Conservation (phyloP, 2,329 filamentous ascomycete genomes). For the Colletotrichum sp. region DNA sequence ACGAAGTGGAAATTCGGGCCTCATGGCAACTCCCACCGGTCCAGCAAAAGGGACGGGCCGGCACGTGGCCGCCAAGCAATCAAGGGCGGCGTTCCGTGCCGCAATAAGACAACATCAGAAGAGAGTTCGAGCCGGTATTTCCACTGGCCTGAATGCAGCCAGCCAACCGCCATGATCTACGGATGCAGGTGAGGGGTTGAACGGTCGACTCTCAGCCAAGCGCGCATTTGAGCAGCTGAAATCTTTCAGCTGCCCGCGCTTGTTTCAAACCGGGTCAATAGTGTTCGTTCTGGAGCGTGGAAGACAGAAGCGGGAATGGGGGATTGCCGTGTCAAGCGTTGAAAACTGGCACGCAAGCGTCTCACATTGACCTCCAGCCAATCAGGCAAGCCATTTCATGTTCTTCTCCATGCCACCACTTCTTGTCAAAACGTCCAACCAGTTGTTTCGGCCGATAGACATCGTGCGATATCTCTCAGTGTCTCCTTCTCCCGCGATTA, state of each 20-base stretch:
- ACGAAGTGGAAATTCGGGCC: fast-evolving
- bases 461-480: not conserved
- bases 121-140: not conserved
- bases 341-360: not conserved
- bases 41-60: not conserved
- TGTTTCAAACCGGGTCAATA: not conserved
- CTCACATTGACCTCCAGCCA: not conserved
- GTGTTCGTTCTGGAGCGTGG: not conserved
- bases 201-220: not conserved
- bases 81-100: not conserved
- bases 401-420: not conserved
- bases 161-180: not conserved
- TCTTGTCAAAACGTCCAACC: not conserved
- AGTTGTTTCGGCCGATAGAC: not conserved
- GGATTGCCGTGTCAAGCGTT: not conserved
- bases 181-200: not conserved
- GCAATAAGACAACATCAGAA: not conserved
- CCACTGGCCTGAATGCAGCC: not conserved
- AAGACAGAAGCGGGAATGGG: not conserved
- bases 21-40: not conserved
- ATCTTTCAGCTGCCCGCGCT: not conserved
- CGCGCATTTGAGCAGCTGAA: not conserved
- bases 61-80: not conserved
- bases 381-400: not conserved
- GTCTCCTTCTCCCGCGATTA: not conserved